Base-by-base conservation (phyloP, 208 protist genomes). In the Trypanosomatidae sp. region DNA sequence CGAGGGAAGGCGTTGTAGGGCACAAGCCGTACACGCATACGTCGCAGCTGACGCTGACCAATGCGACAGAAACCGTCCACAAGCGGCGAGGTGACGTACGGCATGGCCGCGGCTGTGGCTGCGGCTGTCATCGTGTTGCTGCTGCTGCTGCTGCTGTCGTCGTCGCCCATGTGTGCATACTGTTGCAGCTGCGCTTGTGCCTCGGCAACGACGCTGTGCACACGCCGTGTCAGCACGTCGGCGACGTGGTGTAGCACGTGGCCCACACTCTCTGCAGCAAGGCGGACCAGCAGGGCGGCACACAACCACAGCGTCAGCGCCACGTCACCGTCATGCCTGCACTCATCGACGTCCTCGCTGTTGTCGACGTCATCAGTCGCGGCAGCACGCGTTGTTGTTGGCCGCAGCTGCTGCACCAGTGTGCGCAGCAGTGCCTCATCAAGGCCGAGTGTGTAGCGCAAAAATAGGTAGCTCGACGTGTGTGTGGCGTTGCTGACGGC, bases 1-100 rank as follows among this genome's bases (percentile, higher is more conserved):
- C 53, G 48, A 3, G 75, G 77, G 45, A 92, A 92, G 5, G 74
- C 70, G 28, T 84, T 75, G 45, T 82, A 76, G 10, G 83, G 83
- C 39, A 92, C 60, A 11, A 92, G 47, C 11, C 83, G 73, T 18
- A 92, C 56, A 0, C 83, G 77, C 47, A 91, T 50, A 16, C 48
- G 43, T 38, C 53, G 66, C 21, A 71, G 61, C 15, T 56, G 58
- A 26, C 53, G 60, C 21, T 66, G 45, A 30, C 74, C 64, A 24
- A 84, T 66, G 23, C 61, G 53, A 45, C 70, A 69, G n/a, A n/a
- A n/a, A n/a, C n/a, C n/a, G n/a, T n/a, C n/a, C n/a, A n/a, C n/a
- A n/a, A n/a, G n/a, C 0, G 4, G 8, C 0, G 21, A 13, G 16
- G 16, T 21, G 15, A 21, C 20, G 8, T 15, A 19, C 1, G 10